phyloP scores from a whole-genome alignment of 257 asterid species.

The Prunella vulgaris region DNA sequence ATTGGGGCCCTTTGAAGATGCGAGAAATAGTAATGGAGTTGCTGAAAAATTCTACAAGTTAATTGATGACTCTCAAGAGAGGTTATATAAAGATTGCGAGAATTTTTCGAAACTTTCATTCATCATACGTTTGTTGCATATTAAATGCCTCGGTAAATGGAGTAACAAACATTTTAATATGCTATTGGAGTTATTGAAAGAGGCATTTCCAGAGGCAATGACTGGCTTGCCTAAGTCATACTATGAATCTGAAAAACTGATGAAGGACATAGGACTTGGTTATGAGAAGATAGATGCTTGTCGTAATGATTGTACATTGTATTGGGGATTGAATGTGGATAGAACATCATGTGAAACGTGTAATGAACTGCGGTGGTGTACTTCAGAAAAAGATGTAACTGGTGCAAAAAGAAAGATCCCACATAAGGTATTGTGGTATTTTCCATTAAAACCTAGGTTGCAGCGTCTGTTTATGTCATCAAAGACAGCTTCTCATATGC shows the following conservation, averaged over 20 bases:
- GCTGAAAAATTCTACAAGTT: neutral
- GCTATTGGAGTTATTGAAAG: neutral
- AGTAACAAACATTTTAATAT: neutral
- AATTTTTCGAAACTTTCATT: conserved; percentile 11
- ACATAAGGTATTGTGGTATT: neutral
- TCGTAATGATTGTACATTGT: neutral
- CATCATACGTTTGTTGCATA: conserved; percentile 7
- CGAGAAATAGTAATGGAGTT: neutral
- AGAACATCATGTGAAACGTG: neutral
- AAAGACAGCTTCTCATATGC: conserved; percentile 5
- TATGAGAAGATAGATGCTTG: conserved; percentile 14
- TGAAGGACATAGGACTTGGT: conserved; percentile 8
- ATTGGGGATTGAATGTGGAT: neutral
- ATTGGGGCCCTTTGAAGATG: neutral
- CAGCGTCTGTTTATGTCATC: conserved; percentile 9
- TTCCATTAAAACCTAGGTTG: conserved; percentile 8
- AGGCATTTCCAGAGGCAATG: conserved; percentile 10
- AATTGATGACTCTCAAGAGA: neutral
- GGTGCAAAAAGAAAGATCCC: conserved; percentile 11
- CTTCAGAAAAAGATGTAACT: neutral
- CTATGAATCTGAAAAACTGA: neutral
- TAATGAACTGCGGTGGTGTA: neutral
- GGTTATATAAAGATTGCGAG: conserved; percentile 9
- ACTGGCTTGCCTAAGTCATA: conserved; percentile 1
- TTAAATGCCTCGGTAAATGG: neutral